Conservation (phyloP, 2,329 filamentous ascomycete species). For the Waltergamsia citrina region DNA sequence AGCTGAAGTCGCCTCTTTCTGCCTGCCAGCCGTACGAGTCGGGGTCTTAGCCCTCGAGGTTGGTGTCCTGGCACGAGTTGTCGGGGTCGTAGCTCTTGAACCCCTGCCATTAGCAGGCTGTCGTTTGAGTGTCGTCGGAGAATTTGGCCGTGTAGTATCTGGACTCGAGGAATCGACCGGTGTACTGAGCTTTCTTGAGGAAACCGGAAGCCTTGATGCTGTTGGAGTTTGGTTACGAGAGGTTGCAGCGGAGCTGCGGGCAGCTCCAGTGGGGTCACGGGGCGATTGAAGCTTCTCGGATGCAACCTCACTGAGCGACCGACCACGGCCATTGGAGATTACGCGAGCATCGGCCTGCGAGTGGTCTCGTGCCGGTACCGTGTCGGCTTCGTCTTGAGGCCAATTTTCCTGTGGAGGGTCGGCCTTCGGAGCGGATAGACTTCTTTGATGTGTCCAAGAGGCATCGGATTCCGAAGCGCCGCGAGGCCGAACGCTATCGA, state of each 20-base stretch:
- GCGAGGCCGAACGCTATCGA: constrained; percentile 40
- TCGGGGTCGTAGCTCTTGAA: constrained; percentile 25
- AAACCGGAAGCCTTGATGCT: constrained; percentile 35
- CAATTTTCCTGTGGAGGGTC: no score
- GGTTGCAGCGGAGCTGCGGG: constrained; percentile 13
- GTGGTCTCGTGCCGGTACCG: constrained; percentile 12
- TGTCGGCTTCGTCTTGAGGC: no score
- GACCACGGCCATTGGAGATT: constrained; percentile 25
- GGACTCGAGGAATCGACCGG: constrained; percentile 37
- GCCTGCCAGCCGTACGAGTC: constrained; percentile 15
- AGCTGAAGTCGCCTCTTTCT: constrained; percentile 29
- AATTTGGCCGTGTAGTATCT: constrained; percentile 45
- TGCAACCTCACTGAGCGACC: constrained; percentile 53
- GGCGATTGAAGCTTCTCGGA: constrained; percentile 20
- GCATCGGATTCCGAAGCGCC: constrained; percentile 64
- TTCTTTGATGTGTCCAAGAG: constrained; percentile 39
- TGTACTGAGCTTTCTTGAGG: constrained; percentile 32
- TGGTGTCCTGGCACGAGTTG: constrained; percentile 28
- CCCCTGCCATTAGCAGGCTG: constrained; percentile 29
- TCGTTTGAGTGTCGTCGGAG: constrained; percentile 37
- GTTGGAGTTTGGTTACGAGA: constrained; percentile 15
- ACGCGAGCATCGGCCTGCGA: constrained; percentile 11
- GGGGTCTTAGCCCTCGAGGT: constrained; percentile 33
- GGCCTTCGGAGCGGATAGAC: constrained; percentile 43
- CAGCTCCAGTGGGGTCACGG: constrained; percentile 20